These are phyloP conservation scores for Cutaneotrichosporon sp. DNA, from an alignment of 1,284 basidiomycete species.

Conservation along the genomic window DNA sequence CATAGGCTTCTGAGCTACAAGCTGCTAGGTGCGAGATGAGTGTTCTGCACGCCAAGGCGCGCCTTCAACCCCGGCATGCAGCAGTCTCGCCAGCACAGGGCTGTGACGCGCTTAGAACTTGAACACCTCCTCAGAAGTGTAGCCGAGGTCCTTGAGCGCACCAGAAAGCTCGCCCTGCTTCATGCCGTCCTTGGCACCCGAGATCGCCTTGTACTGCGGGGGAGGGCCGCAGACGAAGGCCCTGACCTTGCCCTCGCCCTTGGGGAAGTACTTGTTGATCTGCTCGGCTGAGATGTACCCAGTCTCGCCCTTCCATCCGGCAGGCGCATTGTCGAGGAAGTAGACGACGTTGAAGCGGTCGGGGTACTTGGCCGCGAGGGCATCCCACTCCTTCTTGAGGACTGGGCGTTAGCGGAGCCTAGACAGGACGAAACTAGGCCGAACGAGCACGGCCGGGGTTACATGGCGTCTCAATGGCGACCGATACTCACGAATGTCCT, in stretches of 20 bases:
- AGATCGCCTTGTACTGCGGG: conserved; percentile 69
- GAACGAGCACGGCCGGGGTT: too few species aligned
- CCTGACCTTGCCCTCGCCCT: conserved; percentile 68
- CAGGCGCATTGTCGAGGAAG: conserved; percentile 71
- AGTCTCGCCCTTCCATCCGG: conserved; percentile 65
- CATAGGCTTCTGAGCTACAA: not conserved
- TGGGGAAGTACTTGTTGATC: conserved; percentile 64
- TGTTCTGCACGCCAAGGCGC: too few species aligned
- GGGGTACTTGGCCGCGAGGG: conserved; percentile 64
- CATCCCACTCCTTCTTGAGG: conserved; percentile 73
- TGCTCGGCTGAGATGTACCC: conserved; percentile 71
- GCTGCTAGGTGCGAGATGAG: too few species aligned
- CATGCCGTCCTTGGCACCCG: conserved; percentile 56
- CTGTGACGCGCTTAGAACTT: conserved; percentile 43
- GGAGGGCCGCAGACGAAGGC: conserved; percentile 92
- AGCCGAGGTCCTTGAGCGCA: conserved; percentile 79
- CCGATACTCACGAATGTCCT: conserved; percentile 61
- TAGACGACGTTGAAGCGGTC: conserved; percentile 73
- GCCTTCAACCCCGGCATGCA: too few species aligned
- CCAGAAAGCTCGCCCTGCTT: conserved; percentile 82
- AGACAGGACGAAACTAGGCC: too few species aligned
- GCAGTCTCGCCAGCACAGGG: too few species aligned
- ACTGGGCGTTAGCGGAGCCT: conserved; percentile 40
- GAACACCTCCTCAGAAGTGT: conserved; percentile 62
- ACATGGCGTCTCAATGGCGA: too few species aligned